Evolutionary conservation across 2,329 filamentous ascomycete species (phyloP).

Genomic region (Curvularia sp.): DNA sequence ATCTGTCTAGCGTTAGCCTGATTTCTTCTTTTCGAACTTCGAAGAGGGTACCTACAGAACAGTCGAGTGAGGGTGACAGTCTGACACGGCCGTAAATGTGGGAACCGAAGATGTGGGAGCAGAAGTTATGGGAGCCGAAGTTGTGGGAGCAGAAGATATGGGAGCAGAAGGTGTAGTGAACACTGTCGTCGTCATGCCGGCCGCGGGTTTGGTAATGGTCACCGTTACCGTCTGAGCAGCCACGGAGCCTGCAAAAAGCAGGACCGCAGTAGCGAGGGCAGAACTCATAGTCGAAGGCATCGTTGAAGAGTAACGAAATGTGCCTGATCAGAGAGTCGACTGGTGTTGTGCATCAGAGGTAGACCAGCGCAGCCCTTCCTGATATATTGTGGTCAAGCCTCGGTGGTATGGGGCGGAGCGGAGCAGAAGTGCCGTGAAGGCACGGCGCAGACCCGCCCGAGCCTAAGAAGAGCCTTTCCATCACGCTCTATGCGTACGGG

Average conservation of each 20-base stretch:
- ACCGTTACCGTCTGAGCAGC: conserved; percentile 27
- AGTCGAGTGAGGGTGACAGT: conserved; percentile 59
- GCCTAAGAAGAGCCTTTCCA: conserved; percentile 24
- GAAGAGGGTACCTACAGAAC: conserved; percentile 48
- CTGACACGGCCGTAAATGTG: conserved; percentile 57
- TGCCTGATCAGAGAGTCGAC: conserved; percentile 4
- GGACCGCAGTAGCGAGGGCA: conserved; percentile 6
- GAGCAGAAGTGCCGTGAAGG: conserved; percentile 27
- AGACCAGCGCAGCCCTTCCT: conserved; percentile 21
- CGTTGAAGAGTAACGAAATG: conserved; percentile 2
- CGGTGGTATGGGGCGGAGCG: conserved; percentile 11
- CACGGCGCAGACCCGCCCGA: conserved; percentile 11
- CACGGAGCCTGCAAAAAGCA: conserved; percentile 19
- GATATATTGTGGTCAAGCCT: conserved; percentile 26
- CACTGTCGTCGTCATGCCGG: conserved; percentile 1
- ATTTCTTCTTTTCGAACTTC: background rate
- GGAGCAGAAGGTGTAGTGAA: conserved; percentile 20
- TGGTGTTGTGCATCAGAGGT: conserved; percentile 2
- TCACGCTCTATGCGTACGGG: conserved; percentile 4
- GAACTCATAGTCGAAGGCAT: conserved; percentile 24
- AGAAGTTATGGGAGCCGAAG: too few relatives aligned
- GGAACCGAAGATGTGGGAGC: conserved; percentile 18
- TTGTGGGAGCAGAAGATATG: conserved; percentile 47
- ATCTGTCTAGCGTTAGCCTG: conserved; percentile 42
- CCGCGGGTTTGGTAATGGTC: conserved; percentile 11